Evolutionary conservation across 1,284 basidiomycete genomes (phyloP).

Genomic region (Tranzscheliella williamsii): DNA sequence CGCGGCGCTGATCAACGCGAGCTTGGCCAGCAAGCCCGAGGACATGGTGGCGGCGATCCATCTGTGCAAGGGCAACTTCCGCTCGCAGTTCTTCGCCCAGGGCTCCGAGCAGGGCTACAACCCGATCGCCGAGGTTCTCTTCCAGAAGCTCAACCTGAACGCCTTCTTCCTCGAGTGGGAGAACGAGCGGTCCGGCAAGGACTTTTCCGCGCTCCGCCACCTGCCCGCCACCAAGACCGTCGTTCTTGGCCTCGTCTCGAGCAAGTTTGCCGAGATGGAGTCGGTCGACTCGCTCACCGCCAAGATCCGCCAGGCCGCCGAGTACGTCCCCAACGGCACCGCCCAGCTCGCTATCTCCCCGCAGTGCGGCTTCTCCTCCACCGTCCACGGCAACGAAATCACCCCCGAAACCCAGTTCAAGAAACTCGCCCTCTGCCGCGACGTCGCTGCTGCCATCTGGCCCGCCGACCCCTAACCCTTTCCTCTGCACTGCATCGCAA

Average conservation of each 20-base stretch:
- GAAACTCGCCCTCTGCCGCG: constrained; percentile 67
- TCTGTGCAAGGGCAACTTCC: constrained; percentile 79
- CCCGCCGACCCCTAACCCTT: too few species aligned
- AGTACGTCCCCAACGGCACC: constrained; percentile 67
- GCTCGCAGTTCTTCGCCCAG: constrained; percentile 51
- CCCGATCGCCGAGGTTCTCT: constrained; percentile 70
- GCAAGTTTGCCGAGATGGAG: constrained; percentile 73
- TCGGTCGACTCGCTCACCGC: constrained; percentile 67
- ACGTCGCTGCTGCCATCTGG: constrained; percentile 62
- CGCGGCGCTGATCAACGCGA: constrained; percentile 63
- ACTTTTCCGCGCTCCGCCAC: constrained; percentile 59
- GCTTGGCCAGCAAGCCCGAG: constrained; percentile 67
- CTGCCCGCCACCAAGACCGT: constrained; percentile 72
- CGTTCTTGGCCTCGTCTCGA: constrained; percentile 75
- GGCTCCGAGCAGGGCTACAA: constrained; percentile 75
- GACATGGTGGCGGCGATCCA: constrained; percentile 75
- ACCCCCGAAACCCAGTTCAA: constrained; percentile 65
- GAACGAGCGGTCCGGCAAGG: constrained; percentile 72
- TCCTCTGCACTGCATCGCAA: too few species aligned
- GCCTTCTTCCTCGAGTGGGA: constrained; percentile 78
- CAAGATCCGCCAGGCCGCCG: constrained; percentile 71
- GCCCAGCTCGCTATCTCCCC: constrained; percentile 71
- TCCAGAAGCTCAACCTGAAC: constrained; percentile 74
- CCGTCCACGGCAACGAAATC: constrained; percentile 63
- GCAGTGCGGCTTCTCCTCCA: constrained; percentile 76